Percentiles rank a stretch among this genome's conserved stretches.
Conservation (phyloP, 1,139 yeast species). For the Yamadazyma oceani region DNA sequence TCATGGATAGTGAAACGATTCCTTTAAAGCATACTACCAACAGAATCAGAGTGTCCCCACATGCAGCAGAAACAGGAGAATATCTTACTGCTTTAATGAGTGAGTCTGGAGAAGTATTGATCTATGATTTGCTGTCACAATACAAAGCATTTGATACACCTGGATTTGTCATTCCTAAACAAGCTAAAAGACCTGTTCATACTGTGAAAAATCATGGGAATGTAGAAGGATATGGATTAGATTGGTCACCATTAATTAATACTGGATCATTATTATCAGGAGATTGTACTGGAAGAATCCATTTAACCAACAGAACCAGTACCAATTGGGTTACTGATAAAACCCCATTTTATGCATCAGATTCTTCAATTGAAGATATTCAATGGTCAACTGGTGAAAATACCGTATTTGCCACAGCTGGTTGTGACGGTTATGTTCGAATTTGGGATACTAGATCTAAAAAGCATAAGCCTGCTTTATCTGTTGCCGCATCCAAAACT, state of each 20-base stretch:
- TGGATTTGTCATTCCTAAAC: conserved; percentile 77
- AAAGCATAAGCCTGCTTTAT: conserved; percentile 86
- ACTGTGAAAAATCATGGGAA: conserved; percentile 89
- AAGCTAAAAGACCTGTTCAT: conserved; percentile 76
- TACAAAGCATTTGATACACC: conserved; percentile 84
- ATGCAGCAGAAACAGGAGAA: conserved; percentile 73
- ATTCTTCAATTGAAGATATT: conserved; percentile 87
- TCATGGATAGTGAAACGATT: conserved; percentile 78
- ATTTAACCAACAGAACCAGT: conserved; percentile 73
- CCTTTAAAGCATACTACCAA: conserved; percentile 85
- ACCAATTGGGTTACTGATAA: conserved; percentile 86
- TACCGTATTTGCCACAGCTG: conserved; percentile 92
- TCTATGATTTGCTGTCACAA: conserved; percentile 78
- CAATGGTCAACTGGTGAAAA: conserved; percentile 94
- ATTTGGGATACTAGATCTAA: conserved; percentile 97
- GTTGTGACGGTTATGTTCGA: conserved; percentile 87
- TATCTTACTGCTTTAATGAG: conserved; percentile 85
- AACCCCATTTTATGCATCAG: conserved; percentile 69
- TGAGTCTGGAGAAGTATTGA: conserved; percentile 86
- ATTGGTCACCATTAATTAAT: conserved; percentile 87
- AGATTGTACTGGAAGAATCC: conserved; percentile 82
- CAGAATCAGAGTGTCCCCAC: conserved; percentile 83
- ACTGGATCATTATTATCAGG: conserved; percentile 88
- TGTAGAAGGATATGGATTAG: conserved; percentile 95
- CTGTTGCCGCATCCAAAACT: conserved; percentile 76